Evolutionary conservation across 805 yeast species (phyloP), one percentile per base, ranked within the genome.

Genomic region (Pichia sporocuriosa): DNA sequence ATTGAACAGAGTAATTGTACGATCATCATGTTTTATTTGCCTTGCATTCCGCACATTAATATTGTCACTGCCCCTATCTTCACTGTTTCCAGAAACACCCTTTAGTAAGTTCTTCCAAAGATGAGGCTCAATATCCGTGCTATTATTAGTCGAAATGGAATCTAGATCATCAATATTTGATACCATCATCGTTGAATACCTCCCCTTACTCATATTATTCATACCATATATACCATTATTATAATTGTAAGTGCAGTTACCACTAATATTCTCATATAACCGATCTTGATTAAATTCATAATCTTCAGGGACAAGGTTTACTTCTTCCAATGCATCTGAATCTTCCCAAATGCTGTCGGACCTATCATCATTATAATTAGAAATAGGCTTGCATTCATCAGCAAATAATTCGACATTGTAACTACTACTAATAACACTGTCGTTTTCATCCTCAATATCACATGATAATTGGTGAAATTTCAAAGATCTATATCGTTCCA

Each of bases 271-370:
- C 35, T 15, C 16, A 16, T 10, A 24, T 24, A 24, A 13, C 29
- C 23, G 26, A 11, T 37, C 31, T 22, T 15, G 8, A 4, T 39
- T 56, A 45, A 54, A 54, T 7, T 61, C 67, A 39, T 45, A 63
- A 42, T 65, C 69, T 39, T 62, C 68, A 1, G 68, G 68, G 4
- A 65, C 42, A 26, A 47, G 50, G 36, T 65, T 65, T 23, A 63
- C 53, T 43, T 65, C 69, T 44, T 64, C 68, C 13, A 65, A 24
- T 3, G 41, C 37, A 7, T 25, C 12, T 11, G 16, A 9, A 17
- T 44, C 46, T 27, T 49, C 44, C 40, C 37, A 31, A 12, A 32
- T 20, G n/a, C n/a, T n/a, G n/a, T n/a, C n/a, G n/a, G n/a, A n/a
- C n/a, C n/a, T n/a, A n/a, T n/a, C n/a, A n/a, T n/a, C n/a, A n/a